Evolutionary conservation across 2,329 filamentous ascomycete genomes (phyloP).

Genomic region (Didymosphaeria variabile): DNA sequence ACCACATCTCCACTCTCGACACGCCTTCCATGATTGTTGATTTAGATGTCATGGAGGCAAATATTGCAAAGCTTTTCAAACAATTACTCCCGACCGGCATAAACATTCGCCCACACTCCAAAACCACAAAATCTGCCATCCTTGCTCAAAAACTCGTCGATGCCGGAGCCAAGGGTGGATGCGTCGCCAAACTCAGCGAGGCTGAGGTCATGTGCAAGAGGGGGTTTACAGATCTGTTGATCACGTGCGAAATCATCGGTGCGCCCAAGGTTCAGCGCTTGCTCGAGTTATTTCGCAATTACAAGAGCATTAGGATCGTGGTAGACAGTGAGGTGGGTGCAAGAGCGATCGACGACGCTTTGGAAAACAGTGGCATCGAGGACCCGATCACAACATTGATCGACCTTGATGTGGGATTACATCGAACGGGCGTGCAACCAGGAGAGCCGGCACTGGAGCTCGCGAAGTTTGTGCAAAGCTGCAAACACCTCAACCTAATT

Average conservation of each 20-base stretch:
- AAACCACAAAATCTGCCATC: slow-evolving; percentile 61
- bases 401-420: slow-evolving; percentile 62
- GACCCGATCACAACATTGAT: slow-evolving; percentile 55
- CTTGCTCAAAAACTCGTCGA: slow-evolving; percentile 56
- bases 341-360: slow-evolving; percentile 55
- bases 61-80: slow-evolving; percentile 59
- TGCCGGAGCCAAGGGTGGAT: slow-evolving; percentile 61
- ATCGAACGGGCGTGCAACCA: slow-evolving; percentile 59
- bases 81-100: slow-evolving; percentile 57
- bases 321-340: slow-evolving; percentile 59
- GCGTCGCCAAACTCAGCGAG: slow-evolving; percentile 62
- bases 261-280: slow-evolving; percentile 57
- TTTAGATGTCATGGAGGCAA: slow-evolving; percentile 61
- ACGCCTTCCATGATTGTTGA: slow-evolving; percentile 67
- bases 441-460: slow-evolving; percentile 53
- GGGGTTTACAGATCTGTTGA: slow-evolving; percentile 61
- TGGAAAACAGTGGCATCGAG: slow-evolving; percentile 48
- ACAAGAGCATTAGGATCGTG: slow-evolving; percentile 56
- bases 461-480: slow-evolving; percentile 49
- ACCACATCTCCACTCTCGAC: slow-evolving; percentile 57
- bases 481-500: slow-evolving; percentile 55
- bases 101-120: slow-evolving; percentile 61
- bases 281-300: slow-evolving; percentile 54
- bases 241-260: slow-evolving; percentile 62
- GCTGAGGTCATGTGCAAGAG: slow-evolving; percentile 50